Percentiles rank a stretch among this genome's conserved stretches.
Evolutionary conservation across 2,329 filamentous ascomycete species (phyloP).

Genomic region (Incumbomyces lentus): DNA sequence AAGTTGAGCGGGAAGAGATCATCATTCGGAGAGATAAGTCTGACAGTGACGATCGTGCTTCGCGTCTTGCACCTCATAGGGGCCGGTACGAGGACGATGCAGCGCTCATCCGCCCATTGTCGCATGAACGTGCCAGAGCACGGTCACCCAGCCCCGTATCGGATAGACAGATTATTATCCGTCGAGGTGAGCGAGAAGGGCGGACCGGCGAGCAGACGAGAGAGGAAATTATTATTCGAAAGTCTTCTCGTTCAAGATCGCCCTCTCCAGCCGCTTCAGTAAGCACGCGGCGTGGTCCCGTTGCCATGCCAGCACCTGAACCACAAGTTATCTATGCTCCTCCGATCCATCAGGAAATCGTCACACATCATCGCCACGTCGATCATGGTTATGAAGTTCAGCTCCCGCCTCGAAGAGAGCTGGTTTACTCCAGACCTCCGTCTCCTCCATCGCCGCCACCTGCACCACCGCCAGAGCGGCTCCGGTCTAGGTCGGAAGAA

Average conservation of each 20-base stretch:
- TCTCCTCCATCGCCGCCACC: conserved; percentile 31
- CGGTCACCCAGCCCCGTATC: conserved; percentile 19
- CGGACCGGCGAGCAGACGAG: conserved; percentile 13
- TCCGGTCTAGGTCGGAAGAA: conserved; percentile 31
- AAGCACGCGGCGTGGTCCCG: conserved; percentile 7
- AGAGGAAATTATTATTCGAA: conserved; percentile 30
- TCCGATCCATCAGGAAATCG: conserved; percentile 76
- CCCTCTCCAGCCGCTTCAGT: conserved; percentile 10
- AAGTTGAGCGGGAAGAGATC: conserved; percentile 25
- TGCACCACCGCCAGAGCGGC: conserved; percentile 23
- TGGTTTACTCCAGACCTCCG: conserved; percentile 23
- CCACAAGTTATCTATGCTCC: conserved; percentile 62
- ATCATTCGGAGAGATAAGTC: conserved; percentile 26
- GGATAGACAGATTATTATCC: conserved; percentile 32
- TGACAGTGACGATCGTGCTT: conserved; percentile 12
- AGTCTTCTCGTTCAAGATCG: conserved; percentile 24
- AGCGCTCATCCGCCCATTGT: conserved; percentile 16
- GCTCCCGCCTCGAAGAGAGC: conserved; percentile 27
- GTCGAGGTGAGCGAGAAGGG: conserved; percentile 30
- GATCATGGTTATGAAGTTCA: conserved; percentile 56
- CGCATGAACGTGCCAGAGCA: conserved; percentile 19
- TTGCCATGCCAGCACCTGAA: conserved; percentile 40
- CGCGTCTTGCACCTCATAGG: conserved; percentile 4
- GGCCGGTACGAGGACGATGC: conserved; percentile 17
- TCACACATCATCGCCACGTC: conserved; percentile 77